Conservation (phyloP, 2,329 filamentous ascomycete species). For the Blastomyces silverae region DNA sequence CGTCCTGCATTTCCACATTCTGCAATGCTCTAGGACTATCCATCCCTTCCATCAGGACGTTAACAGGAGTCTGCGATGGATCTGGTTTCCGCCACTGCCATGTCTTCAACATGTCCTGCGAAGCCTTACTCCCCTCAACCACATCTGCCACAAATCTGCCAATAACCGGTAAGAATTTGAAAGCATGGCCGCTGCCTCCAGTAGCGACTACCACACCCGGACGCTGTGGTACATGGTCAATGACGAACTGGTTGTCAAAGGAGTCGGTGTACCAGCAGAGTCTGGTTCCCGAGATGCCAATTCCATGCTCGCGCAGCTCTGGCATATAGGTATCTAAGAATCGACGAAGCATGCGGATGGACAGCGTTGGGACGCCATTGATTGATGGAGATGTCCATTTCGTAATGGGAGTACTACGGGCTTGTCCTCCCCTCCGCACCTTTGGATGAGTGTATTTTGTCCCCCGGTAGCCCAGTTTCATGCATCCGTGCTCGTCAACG, state of each 20-base stretch:
- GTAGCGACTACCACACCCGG: conserved; percentile 54
- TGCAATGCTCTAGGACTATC: conserved; percentile 19
- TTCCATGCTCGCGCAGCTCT: conserved; percentile 35
- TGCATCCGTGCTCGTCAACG: conserved; percentile 36
- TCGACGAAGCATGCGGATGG: conserved; percentile 25
- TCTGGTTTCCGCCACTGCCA: conserved; percentile 26
- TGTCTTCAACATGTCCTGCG: conserved; percentile 25
- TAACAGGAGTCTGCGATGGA: conserved; percentile 17
- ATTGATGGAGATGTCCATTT: conserved; percentile 28
- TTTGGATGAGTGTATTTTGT: conserved; percentile 47
- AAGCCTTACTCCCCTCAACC: conserved; percentile 37
- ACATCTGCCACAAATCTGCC: conserved; percentile 50
- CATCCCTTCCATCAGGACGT: conserved; percentile 25
- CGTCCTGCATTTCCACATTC: conserved; percentile 17
- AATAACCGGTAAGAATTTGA: conserved; percentile 56
- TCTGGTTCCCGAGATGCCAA: conserved; percentile 40
- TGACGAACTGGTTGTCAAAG: conserved; percentile 49
- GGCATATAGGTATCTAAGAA: conserved; percentile 42
- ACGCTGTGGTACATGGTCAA: conserved; percentile 47
- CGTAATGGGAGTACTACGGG: conserved; percentile 40
- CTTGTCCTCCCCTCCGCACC: conserved; percentile 32
- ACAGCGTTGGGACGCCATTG: conserved; percentile 26
- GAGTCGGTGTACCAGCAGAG: conserved; percentile 55
- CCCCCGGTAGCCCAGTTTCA: conserved; percentile 48
- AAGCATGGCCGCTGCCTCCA: conserved; percentile 56